These are phyloP conservation scores for Citrus mangshanensis DNA, from an alignment of 345 rosid genomes.

Conservation along the genomic window DNA sequence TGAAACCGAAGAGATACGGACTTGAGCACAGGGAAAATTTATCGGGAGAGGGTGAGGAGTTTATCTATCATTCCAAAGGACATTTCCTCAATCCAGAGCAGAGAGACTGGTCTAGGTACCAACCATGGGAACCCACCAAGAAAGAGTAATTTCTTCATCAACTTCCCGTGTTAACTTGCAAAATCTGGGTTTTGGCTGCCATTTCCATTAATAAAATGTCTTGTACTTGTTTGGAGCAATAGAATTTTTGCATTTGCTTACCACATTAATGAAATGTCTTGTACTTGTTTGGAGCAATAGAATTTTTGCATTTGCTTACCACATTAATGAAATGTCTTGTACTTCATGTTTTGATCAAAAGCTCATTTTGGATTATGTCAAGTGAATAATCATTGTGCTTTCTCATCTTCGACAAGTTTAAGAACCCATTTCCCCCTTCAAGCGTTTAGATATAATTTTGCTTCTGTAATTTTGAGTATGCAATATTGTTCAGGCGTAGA, in stretches of 20 bases:
- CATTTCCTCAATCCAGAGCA: constrained; percentile 91
- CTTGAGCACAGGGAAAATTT: constrained; percentile 85
- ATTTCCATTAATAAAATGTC: constrained; percentile 20
- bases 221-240: constrained; percentile 4
- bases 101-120: constrained; percentile 93
- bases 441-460: not conserved
- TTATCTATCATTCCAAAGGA: constrained; percentile 89
- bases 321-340: too few species aligned
- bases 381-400: not conserved
- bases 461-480: not conserved
- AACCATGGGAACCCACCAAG: constrained; percentile 85
- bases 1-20: constrained; percentile 89
- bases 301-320: not conserved
- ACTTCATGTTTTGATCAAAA: not conserved
- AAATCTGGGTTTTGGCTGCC: not conserved
- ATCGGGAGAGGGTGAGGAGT: constrained; percentile 83
- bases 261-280: not conserved
- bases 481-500: not conserved
- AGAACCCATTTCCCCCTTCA: not conserved
- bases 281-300: constrained; percentile 1
- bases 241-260: not conserved
- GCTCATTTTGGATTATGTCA: not conserved
- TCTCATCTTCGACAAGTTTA: not conserved
- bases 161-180: not conserved
- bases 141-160: constrained; percentile 30